These are phyloP conservation scores for Didymella keratinophila DNA, from an alignment of 2,329 filamentous ascomycete species.

Conservation along the genomic window DNA sequence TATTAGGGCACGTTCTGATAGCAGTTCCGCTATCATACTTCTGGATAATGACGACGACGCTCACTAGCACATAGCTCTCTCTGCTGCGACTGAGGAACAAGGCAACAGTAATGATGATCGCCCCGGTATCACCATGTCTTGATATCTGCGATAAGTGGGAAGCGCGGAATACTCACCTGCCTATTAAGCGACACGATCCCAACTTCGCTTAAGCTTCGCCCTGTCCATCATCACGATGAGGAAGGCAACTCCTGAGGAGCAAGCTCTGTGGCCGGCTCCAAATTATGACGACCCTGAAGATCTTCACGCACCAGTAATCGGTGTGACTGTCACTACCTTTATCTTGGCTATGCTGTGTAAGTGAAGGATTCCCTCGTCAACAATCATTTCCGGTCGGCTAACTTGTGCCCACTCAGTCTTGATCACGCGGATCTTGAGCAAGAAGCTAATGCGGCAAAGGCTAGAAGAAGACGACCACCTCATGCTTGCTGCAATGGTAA, in stretches of 20 bases:
- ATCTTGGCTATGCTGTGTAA: constrained; percentile 29
- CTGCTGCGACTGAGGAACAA: not conserved
- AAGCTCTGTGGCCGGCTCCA: constrained; percentile 34
- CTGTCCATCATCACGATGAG: constrained; percentile 5
- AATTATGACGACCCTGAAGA: constrained; percentile 38
- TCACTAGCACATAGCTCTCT: not conserved
- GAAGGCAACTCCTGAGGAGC: constrained; percentile 12
- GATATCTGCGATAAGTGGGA: not conserved
- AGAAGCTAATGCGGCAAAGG: constrained; percentile 30
- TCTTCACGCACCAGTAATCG: constrained; percentile 28
- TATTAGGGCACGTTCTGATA: not conserved
- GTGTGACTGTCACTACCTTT: constrained; percentile 27
- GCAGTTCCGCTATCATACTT: no score
- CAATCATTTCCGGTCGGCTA: no score
- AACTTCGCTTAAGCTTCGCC: no score
- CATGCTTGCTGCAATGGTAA: constrained; percentile 38
- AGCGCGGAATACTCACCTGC: not conserved
- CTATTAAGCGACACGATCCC: not conserved
- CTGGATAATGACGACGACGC: not conserved
- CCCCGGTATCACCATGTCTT: no score
- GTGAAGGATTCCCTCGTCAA: not conserved
- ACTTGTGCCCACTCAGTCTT: not conserved
- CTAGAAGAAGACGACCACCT: constrained; percentile 37
- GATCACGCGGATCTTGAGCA: constrained; percentile 32
- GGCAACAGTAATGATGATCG: not conserved